Evolutionary conservation across 176 grass and related monocot genomes (phyloP).

Genomic region (Dactylis glomerata): DNA sequence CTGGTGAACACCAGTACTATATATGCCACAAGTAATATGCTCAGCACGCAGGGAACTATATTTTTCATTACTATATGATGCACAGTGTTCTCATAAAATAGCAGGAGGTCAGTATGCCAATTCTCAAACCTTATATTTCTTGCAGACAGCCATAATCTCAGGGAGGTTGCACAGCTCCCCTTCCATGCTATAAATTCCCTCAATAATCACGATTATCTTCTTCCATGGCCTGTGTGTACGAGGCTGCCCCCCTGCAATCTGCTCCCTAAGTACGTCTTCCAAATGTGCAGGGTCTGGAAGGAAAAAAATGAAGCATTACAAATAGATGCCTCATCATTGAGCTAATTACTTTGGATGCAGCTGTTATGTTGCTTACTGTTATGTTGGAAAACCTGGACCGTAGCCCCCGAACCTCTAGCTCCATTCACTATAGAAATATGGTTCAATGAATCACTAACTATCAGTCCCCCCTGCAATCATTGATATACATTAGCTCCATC

Average conservation of each 20-base stretch:
- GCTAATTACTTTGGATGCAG: constrained; percentile 7
- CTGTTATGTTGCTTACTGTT: constrained; percentile 67
- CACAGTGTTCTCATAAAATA: not conserved
- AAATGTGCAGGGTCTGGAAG: constrained; percentile 71
- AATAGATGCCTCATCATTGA: not conserved
- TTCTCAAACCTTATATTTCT: constrained; percentile 82
- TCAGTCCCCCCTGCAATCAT: constrained; percentile 67
- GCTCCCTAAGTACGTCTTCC: constrained; percentile 88
- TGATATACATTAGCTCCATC: constrained; percentile 24
- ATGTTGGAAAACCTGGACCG: constrained; percentile 87
- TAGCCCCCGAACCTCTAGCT: constrained; percentile 79
- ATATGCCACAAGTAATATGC: constrained; percentile 13
- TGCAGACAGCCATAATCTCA: constrained; percentile 88
- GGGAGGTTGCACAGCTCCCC: constrained; percentile 89
- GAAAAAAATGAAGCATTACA: constrained; percentile 20
- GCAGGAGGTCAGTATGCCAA: constrained; percentile 5
- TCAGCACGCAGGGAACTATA: not conserved
- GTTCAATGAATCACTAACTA: constrained; percentile 93
- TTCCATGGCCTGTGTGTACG: constrained; percentile 91
- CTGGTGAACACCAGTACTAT: not conserved
- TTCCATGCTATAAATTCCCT: constrained; percentile 99
- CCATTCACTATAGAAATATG: constrained; percentile 98
- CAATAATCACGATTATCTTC: constrained; percentile 94
- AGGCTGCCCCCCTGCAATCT: constrained; percentile 80
- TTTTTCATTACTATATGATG: constrained; percentile 11